These are phyloP conservation scores for Nissolia schottii DNA, from an alignment of 306 rosid genomes.

Conservation along the genomic window DNA sequence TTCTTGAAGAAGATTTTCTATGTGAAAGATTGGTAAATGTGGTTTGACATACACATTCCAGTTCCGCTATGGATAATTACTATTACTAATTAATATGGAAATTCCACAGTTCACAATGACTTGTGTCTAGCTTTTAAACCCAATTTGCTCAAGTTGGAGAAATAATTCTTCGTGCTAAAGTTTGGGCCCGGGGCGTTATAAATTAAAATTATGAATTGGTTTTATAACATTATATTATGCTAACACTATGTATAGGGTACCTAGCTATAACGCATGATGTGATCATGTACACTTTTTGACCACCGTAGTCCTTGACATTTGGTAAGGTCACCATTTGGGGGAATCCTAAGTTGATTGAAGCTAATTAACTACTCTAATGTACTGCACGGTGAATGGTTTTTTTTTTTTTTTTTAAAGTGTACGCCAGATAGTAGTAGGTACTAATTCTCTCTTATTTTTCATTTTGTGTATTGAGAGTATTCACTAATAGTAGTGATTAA, in stretches of 20 bases:
- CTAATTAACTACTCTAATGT: neutral
- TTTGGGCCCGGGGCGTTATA: neutral
- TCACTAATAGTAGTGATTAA: no score
- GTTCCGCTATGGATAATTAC: no score
- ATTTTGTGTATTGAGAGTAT: no score
- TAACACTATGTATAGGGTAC: neutral
- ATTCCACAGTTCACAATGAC: neutral
- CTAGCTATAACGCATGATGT: neutral
- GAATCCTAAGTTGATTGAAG: conserved; percentile 15
- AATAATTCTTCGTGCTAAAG: neutral
- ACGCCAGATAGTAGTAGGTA: no score
- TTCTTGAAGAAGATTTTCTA: no score
- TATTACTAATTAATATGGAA: no score
- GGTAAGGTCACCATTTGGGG: neutral
- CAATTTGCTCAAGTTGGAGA: neutral
- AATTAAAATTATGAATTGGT: neutral
- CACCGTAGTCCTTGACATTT: neutral
- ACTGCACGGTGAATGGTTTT: neutral
- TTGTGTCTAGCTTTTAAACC: neutral
- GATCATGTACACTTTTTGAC: neutral
- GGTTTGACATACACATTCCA: neutral
- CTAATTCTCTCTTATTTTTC: no score
- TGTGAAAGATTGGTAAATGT: neutral
- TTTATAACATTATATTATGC: neutral
- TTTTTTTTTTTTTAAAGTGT: no score